Conservation (phyloP, 192 early-diverging fungal species). For the Rhizophagus prolifer region DNA sequence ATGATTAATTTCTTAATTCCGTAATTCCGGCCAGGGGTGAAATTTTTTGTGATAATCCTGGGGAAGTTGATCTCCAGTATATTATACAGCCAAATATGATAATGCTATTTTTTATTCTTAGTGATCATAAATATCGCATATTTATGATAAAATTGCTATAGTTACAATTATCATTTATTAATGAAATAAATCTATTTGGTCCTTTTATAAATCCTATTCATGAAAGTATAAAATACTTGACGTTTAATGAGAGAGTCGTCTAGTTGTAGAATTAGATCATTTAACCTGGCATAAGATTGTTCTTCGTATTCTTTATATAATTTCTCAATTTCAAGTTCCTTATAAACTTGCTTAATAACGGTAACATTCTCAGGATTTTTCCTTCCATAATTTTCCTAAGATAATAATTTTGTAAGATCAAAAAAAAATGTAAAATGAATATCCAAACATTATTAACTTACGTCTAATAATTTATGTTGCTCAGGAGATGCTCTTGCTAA, state of each 20-base stretch:
- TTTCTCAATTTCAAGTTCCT: slow-evolving; percentile 73
- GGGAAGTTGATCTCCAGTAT: no score
- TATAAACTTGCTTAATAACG: slow-evolving; percentile 83
- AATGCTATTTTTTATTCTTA: no score
- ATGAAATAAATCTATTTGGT: slow-evolving; percentile 72
- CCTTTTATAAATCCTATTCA: slow-evolving; percentile 96
- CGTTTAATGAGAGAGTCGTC: slow-evolving; percentile 79
- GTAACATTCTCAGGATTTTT: slow-evolving; percentile 74
- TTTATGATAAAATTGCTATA: no score
- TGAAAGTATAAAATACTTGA: slow-evolving; percentile 86
- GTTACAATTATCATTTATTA: no score
- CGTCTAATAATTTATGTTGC: slow-evolving; percentile 82
- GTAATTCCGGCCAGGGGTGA: no score
- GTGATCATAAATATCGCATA: no score
- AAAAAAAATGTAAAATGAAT: background rate
- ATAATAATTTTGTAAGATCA: slow-evolving; percentile 5
- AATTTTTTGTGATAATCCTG: no score
- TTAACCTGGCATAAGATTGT: slow-evolving; percentile 69
- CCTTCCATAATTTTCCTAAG: slow-evolving; percentile 88
- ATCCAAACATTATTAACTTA: slow-evolving; percentile 32
- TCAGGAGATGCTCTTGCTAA: slow-evolving; percentile 72
- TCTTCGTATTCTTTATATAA: slow-evolving; percentile 91
- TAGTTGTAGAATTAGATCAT: slow-evolving; percentile 74
- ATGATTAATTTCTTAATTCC: no score
- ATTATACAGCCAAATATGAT: no score